phyloP scores from a whole-genome alignment of 148 eudicot species.

The Rhododendron ferrugineum region DNA sequence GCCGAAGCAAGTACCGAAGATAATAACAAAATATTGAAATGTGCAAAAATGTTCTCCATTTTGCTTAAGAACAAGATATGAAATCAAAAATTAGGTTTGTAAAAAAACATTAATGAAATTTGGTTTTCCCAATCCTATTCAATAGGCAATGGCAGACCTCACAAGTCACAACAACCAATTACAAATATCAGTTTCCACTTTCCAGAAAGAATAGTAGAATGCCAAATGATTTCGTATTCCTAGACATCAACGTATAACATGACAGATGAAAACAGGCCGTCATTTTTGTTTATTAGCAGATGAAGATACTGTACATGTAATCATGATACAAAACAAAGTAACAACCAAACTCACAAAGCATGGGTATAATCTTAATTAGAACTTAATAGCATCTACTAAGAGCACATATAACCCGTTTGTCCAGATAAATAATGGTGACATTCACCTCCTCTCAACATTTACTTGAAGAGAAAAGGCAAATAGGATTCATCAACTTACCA shows the following conservation, averaged over 20 bases:
- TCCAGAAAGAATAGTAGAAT: neutral
- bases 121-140: neutral
- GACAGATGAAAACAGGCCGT: neutral
- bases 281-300: neutral
- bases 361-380: neutral
- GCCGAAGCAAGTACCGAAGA: neutral
- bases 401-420: neutral
- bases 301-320: neutral
- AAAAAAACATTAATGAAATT: neutral
- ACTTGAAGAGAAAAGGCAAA: neutral
- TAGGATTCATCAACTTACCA: conserved; percentile 37
- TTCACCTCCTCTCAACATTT: neutral
- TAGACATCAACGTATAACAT: too few species aligned
- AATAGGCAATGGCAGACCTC: neutral
- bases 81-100: neutral
- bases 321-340: neutral
- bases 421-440: neutral
- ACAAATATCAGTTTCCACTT: neutral
- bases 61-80: neutral
- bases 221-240: neutral
- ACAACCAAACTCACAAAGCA: neutral
- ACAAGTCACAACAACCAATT: neutral
- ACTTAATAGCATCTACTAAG: neutral
- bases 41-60: neutral
- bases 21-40: neutral